Base-by-base conservation (phyloP, 306 rosid species). In the Acmispon strigosus region DNA sequence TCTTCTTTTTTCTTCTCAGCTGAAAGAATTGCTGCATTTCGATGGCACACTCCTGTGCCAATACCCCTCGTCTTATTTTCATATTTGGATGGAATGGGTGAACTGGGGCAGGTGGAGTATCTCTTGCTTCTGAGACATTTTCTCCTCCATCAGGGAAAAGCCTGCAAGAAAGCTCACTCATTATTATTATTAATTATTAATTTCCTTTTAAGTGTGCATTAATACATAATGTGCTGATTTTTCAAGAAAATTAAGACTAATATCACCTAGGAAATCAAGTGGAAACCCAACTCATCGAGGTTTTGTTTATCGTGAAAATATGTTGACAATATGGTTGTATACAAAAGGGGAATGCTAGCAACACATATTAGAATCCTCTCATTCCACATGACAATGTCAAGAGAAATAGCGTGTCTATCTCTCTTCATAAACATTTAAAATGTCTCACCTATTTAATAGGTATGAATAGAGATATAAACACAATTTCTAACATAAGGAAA, bases 61-160 rank as follows among this genome's bases (percentile, higher is more conserved):
- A 60, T 36, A 95, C 77, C 1, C 92, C 90, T 47, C 97, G 75
- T 37, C 99, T 81, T 61, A 95, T 74, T n/a, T 66, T 86, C 68
- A 95, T 82, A 1, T 91, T 91, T 8, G 99, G 97, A 83, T 95
- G 99, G 72, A 95, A 95, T 17, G 99, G 99, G 45, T 95, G 99
- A 65, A 85, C 85, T 3, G 97, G 97, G 13, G 96, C 87, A 52
- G 91, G 78, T 24, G 91, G 84, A 56, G 83, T 81, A 51, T 82
- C 86, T 0, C 84, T 70, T 61, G n/a, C 57, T 70, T 83, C 91
- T 3, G 84, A 80, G 15, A 27, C 78, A 62, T 69, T 83, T 69
- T 81, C 91, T n/a, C 84, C 82, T 42, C 83, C 91, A 66, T 85
- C 90, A 0, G 96, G 86, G 65, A 94, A 94, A 61, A 91, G 89